Base-by-base conservation (phyloP, 176 grass and related monocot species). In the Oryza officinalis region DNA sequence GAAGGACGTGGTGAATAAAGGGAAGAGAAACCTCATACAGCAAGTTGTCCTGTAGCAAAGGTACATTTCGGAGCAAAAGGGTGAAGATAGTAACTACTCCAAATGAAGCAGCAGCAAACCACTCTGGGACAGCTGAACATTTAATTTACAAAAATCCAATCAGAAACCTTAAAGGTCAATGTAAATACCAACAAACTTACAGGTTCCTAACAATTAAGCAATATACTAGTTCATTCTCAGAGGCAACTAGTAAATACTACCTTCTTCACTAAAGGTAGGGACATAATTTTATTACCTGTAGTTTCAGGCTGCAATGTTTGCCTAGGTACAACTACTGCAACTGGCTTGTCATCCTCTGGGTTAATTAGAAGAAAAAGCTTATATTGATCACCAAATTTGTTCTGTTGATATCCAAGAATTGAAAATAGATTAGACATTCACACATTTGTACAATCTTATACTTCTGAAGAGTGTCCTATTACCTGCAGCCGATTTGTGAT, bases 311-410 rank as follows among this genome's bases (percentile, higher is more conserved):
- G 87, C 72, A 99, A 81, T 76, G 91, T 92, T 83, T 84, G 80
- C 66, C 76, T 90, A 71, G 97, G 97, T 72, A 99, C 88, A 71
- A 99, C 85, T 79, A 99, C 97, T 38, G 91, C 97, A 82, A 99
- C 75, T 6, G 97, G 93, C 31, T 96, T 94, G 71, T 99, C 96
- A 69, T 99, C 96, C 77, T 96, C 93, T 76, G 93, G 93, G 72
- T 99, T 96, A 67, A 99, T 66, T 22, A 99, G 90, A 88, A 99
- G 90, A 81, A 99, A 99, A 90, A 96, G 27, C 84, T 89, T 95
- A 90, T 87, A 99, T 61, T 96, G 30, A 89, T 96, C 93, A 70
- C 91, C 96, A 90, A 99, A 99, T 89, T 89, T 96, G 70, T 89
- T 94, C 93, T 99, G 91, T 90, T 45, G 71, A 80, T 69, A 64